Conservation (phyloP, 768 basidiomycete genomes). For the Omphalotus guepiniiformis region DNA sequence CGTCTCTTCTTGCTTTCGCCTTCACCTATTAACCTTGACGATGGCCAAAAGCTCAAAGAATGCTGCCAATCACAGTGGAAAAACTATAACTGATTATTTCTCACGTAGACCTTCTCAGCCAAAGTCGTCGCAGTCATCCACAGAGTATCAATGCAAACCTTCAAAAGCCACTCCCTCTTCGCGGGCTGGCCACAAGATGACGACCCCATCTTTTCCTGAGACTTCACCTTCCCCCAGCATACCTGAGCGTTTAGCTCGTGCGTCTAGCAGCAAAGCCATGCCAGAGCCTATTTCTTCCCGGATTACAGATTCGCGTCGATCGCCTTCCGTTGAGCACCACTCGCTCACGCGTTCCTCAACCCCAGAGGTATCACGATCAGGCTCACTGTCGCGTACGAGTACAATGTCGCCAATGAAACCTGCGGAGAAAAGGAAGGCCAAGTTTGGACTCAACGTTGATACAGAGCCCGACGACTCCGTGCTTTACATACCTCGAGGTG, state of each 20-base stretch:
- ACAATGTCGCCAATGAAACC: not conserved
- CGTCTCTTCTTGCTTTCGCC: too few relatives aligned
- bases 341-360: conserved; percentile 1
- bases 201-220: not conserved
- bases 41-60: conserved; percentile 27
- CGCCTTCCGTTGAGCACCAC: conserved; percentile 14
- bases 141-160: conserved; percentile 6
- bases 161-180: not conserved
- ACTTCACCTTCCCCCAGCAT: conserved; percentile 14
- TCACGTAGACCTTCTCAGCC: conserved; percentile 23
- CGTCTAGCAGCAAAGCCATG: not conserved
- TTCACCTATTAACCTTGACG: too few relatives aligned
- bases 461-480: conserved; percentile 22
- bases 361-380: not conserved
- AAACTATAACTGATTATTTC: conserved; percentile 47
- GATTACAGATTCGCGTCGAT: conserved; percentile 8
- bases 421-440: conserved; percentile 27
- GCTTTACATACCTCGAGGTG: conserved; percentile 28
- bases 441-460: conserved; percentile 35
- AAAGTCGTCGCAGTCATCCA: conserved; percentile 14
- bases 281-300: conserved; percentile 6
- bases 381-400: not conserved
- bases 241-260: not conserved
- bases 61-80: conserved; percentile 17
- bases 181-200: not conserved